These are phyloP conservation scores for Cyclocybe cylindracea DNA, from an alignment of 768 basidiomycete genomes.

Conservation along the genomic window DNA sequence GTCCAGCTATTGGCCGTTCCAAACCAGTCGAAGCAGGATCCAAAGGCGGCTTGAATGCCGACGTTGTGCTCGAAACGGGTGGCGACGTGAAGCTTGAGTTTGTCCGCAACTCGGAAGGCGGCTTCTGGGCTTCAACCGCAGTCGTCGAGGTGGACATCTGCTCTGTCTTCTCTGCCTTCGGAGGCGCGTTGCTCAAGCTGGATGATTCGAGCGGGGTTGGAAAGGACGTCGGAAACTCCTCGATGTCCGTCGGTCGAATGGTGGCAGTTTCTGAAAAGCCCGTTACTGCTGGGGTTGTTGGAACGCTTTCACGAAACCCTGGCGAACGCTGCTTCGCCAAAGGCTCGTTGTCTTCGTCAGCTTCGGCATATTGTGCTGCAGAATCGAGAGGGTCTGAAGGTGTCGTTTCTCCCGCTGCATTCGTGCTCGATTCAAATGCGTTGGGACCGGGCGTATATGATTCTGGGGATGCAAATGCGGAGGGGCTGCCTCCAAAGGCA, in stretches of 20 bases:
- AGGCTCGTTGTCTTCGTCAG: conserved; percentile 36
- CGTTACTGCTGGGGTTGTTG: conserved; percentile 16
- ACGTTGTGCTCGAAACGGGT: conserved; percentile 18
- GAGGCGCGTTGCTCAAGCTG: conserved; percentile 1
- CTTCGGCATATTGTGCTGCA: conserved; percentile 24
- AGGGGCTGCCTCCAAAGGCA: conserved; percentile 24
- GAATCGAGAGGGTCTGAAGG: conserved; percentile 37
- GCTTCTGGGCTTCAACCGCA: conserved; percentile 6
- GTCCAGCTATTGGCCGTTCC: conserved; percentile 36
- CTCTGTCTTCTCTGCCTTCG: neutral
- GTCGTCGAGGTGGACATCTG: conserved; percentile 20
- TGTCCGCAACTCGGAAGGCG: conserved; percentile 12
- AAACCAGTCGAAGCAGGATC: conserved; percentile 25
- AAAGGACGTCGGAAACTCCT: conserved; percentile 15
- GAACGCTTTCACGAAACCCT: conserved; percentile 58
- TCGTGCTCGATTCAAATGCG: conserved; percentile 20
- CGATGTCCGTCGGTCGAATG: conserved; percentile 36
- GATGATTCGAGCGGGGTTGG: conserved; percentile 2
- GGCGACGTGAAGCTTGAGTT: conserved; percentile 28
- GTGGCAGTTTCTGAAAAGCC: conserved; percentile 43
- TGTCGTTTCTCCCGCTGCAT: conserved; percentile 5
- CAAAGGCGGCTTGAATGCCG: conserved; percentile 37
- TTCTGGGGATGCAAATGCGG: conserved; percentile 20
- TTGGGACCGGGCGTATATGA: conserved; percentile 23
- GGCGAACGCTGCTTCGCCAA: conserved; percentile 35